These are phyloP conservation scores for Cercospora sp. DNA, from an alignment of 2,329 filamentous ascomycete genomes.

Conservation along the genomic window DNA sequence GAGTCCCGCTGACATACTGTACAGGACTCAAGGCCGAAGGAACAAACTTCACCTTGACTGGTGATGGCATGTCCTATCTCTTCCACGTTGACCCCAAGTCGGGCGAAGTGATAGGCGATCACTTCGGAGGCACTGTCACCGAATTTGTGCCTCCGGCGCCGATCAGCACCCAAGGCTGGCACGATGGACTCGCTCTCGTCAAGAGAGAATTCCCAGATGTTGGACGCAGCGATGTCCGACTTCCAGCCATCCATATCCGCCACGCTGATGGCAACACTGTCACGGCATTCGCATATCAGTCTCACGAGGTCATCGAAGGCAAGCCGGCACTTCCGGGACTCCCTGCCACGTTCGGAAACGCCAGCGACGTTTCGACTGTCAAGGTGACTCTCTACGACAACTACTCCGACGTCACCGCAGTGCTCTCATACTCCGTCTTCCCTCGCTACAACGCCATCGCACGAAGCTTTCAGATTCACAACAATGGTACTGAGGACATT, in stretches of 20 bases:
- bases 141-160: constrained; percentile 53
- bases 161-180: constrained; percentile 55
- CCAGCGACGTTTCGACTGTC: constrained; percentile 60
- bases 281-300: constrained; percentile 59
- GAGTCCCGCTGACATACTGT: too few species aligned
- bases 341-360: constrained; percentile 60
- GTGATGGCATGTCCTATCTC: constrained; percentile 60
- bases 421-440: constrained; percentile 65
- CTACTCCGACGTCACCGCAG: constrained; percentile 58
- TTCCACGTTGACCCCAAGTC: constrained; percentile 62
- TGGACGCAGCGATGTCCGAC: constrained; percentile 63
- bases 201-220: constrained; percentile 65
- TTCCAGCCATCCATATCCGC: constrained; percentile 62
- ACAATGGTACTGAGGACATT: constrained; percentile 53
- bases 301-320: constrained; percentile 56
- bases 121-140: constrained; percentile 60
- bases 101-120: constrained; percentile 60
- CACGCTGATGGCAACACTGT: constrained; percentile 62
- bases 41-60: constrained; percentile 59
- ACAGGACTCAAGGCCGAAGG: constrained; percentile 57
- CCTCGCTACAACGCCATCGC: constrained; percentile 62
- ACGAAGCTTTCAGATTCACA: constrained; percentile 62
- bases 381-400: constrained; percentile 61
- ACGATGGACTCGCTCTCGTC: constrained; percentile 51
- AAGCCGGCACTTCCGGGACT: constrained; percentile 60